Evolutionary conservation across 2,329 filamentous ascomycete genomes (phyloP).

Genomic region (Cladophialophora carrionii): DNA sequence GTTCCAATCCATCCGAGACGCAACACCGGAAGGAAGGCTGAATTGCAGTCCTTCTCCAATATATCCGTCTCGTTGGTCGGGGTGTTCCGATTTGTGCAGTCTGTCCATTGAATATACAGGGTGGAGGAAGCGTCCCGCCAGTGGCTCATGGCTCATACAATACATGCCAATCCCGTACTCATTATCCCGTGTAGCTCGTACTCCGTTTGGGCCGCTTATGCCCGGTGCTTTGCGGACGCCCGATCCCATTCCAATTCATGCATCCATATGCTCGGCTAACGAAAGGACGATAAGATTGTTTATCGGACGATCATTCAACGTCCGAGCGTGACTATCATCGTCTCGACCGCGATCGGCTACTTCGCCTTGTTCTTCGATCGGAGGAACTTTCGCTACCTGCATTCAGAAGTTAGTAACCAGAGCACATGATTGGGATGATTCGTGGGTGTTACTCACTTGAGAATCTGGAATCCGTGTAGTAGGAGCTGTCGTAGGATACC

Average conservation of each 20-base stretch:
- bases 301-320: not conserved
- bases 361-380: conserved; percentile 46
- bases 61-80: not conserved
- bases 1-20: not conserved
- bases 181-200: not conserved
- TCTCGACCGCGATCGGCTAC: conserved; percentile 38
- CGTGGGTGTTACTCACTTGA: conserved; percentile 44
- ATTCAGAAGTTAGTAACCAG: conserved; percentile 10
- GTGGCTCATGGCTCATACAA: not conserved
- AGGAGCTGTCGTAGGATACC: conserved; percentile 44
- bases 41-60: not conserved
- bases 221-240: not conserved
- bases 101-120: conserved; percentile 9
- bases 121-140: not conserved
- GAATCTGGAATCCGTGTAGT: conserved; percentile 48
- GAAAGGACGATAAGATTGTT: not conserved
- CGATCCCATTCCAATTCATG: not conserved
- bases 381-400: conserved; percentile 51
- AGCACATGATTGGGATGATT: not conserved
- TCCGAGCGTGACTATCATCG: conserved; percentile 11
- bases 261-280: conserved; percentile 10
- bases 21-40: not conserved
- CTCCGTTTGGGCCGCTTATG: not conserved
- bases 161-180: not conserved
- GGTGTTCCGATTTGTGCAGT: conserved; percentile 12